phyloP scores from a whole-genome alignment of 192 early-diverging fungal genomes.

The Linnemannia zychae region DNA sequence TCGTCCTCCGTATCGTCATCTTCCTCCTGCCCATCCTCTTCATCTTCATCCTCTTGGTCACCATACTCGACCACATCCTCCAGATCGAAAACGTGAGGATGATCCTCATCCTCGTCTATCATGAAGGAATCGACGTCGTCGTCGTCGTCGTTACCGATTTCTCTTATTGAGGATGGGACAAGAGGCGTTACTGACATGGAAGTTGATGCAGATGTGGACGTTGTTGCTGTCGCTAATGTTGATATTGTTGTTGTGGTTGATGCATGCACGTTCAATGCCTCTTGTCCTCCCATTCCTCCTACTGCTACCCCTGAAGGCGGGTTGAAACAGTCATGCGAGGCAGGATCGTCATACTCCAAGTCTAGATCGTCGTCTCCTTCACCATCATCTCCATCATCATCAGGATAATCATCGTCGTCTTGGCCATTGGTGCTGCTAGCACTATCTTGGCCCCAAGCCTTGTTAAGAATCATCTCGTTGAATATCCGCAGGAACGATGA shows the following conservation, averaged over 20 bases:
- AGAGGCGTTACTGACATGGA: background rate
- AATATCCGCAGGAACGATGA: conserved; percentile 7
- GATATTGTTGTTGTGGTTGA: too few species aligned
- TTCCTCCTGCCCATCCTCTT: background rate
- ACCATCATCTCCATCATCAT: background rate
- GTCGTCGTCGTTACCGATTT: background rate
- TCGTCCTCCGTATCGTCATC: background rate
- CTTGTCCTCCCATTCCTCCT: background rate
- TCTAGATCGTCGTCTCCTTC: background rate
- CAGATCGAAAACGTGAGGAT: background rate
- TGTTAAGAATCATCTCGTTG: conserved; percentile 8
- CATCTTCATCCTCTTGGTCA: background rate
- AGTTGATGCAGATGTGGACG: background rate
- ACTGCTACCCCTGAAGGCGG: background rate
- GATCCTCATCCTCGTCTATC: background rate
- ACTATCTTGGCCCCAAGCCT: conserved; percentile 2
- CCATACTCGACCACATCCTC: background rate
- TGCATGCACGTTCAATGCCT: background rate
- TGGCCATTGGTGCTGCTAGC: too few species aligned
- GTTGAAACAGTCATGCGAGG: background rate
- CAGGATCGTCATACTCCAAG: background rate
- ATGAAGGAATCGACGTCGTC: background rate
- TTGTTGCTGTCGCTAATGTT: background rate
- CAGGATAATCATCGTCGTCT: too few species aligned
- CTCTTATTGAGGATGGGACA: too few species aligned